phyloP scores from a whole-genome alignment of 129 eudicot species.

The Chrysanthemum makinoi region DNA sequence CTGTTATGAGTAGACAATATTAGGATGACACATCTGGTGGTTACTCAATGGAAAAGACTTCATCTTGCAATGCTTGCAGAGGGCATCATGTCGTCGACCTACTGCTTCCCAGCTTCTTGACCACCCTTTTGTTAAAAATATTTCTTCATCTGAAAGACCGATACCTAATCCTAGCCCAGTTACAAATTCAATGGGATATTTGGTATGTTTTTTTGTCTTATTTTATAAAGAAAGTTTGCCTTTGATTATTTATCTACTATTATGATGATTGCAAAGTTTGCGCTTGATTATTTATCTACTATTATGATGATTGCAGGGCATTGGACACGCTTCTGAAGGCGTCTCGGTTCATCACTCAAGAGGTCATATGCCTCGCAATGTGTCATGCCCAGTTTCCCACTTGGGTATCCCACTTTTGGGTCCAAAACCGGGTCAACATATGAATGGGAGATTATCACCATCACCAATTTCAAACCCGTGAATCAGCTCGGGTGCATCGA shows the following conservation, averaged over 20 bases:
- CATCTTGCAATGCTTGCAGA: conserved; percentile 62
- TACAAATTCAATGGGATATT: conserved; percentile 32
- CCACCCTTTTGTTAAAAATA: conserved; percentile 65
- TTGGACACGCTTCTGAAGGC: conserved; percentile 43
- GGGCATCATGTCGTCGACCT: conserved; percentile 65
- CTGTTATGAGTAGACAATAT: no score
- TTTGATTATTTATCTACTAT: no score
- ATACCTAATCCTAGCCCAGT: conserved; percentile 31
- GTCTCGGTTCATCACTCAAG: conserved; percentile 26
- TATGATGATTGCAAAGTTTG: no score
- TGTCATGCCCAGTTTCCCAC: conserved; percentile 73
- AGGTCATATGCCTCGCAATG: conserved; percentile 39
- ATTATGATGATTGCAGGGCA: conserved; percentile 35
- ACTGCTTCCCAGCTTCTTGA: conserved; percentile 62
- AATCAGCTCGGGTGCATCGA: conserved; percentile 50
- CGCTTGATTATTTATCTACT: background rate
- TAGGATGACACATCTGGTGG: no score
- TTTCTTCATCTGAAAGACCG: conserved; percentile 40
- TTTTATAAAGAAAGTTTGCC: background rate
- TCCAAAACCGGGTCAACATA: conserved; percentile 34
- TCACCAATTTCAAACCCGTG: conserved; percentile 55
- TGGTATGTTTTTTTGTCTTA: conserved; percentile 25
- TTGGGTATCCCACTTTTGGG: conserved; percentile 47
- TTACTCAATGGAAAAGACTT: conserved; percentile 87
- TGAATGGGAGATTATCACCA: conserved; percentile 38